Percentiles rank a stretch among this genome's conserved stretches.
phyloP scores from a whole-genome alignment of 345 rosid genomes.

The Moricandia moricandioides region DNA sequence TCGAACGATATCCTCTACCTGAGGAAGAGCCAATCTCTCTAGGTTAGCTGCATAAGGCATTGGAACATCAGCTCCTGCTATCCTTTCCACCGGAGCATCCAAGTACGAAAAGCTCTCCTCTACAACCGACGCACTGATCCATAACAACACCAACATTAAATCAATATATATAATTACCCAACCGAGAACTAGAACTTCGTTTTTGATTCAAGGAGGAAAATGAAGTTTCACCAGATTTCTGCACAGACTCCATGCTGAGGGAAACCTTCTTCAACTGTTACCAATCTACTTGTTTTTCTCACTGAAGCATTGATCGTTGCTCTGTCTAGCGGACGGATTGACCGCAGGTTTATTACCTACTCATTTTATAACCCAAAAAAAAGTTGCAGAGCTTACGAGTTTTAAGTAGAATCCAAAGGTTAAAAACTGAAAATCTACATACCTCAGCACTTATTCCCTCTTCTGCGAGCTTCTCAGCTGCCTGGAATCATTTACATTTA shows the following conservation, averaged over 20 bases:
- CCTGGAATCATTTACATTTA: constrained; percentile 39
- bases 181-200: not conserved
- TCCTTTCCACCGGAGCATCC: constrained; percentile 86
- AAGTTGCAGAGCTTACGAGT: not conserved
- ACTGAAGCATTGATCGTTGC: constrained; percentile 80
- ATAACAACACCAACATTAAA: not conserved
- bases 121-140: constrained; percentile 65
- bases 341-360: constrained; percentile 82
- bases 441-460: constrained; percentile 94
- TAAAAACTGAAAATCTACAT: constrained; percentile 19
- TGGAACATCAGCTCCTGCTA: constrained; percentile 88
- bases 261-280: constrained; percentile 93
- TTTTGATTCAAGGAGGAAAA: not conserved
- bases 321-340: constrained; percentile 88
- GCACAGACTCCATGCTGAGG: constrained; percentile 97
- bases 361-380: not conserved
- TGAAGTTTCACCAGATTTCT: constrained; percentile 63
- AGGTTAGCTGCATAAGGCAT: constrained; percentile 91
- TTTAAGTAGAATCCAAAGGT: not conserved
- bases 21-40: constrained; percentile 87
- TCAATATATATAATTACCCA: too few relatives aligned
- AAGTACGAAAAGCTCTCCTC: constrained; percentile 88
- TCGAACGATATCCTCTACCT: constrained; percentile 77
- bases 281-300: constrained; percentile 90
- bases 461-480: constrained; percentile 79